Base-by-base conservation (phyloP, 805 yeast genomes). In the Myxozyma monticola region DNA sequence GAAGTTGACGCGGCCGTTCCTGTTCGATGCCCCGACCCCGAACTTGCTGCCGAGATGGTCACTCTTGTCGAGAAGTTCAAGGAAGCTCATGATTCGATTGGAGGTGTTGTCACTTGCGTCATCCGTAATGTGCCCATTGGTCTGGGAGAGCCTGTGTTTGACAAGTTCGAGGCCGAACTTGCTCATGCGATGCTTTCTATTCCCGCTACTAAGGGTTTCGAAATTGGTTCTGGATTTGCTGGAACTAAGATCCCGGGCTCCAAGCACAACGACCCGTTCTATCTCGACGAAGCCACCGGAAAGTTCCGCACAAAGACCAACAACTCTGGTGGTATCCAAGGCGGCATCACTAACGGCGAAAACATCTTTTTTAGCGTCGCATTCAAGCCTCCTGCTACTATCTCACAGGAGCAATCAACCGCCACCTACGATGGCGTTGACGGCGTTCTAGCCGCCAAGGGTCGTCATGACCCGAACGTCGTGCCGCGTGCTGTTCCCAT, bases 401-500 rank as follows among this genome's bases (percentile, higher is more conserved):
- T 93, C 61, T 82, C 93, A 45, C 95, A 90, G 75, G 93, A 85
- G 64, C 99, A 93, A 75, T 71, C 76, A 36, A 93, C 99, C 15
- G 80, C 88, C 24, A 79, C 93, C 41, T 93, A 90, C 72, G 90
- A 86, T 22, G 99, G 99, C 63, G 77, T 78, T 60, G 81, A 73
- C 43, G 99, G 99, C 65, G 80, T 84, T 8, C 76, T 93, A 53
- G 96, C 93, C 45, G 96, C 99, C 30, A 84, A 91, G 68, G 99
- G 99, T 49, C 86, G 99, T 77, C 99, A 93, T 65, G 99, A 93
- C 68, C 99, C 99, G 29, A 88, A 90, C 64, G 99, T 93, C 48
- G 95, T 95, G 18, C 99, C 99, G 60, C 83, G 99, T 70, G 99
- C 99, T 34, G 88, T 93, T 54, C 98, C 99, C 45, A 93, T 93